Evolutionary conservation across 2,329 filamentous ascomycete species (phyloP), one percentile per base, ranked within the genome.

Genomic region (Lecanicillium sp.): DNA sequence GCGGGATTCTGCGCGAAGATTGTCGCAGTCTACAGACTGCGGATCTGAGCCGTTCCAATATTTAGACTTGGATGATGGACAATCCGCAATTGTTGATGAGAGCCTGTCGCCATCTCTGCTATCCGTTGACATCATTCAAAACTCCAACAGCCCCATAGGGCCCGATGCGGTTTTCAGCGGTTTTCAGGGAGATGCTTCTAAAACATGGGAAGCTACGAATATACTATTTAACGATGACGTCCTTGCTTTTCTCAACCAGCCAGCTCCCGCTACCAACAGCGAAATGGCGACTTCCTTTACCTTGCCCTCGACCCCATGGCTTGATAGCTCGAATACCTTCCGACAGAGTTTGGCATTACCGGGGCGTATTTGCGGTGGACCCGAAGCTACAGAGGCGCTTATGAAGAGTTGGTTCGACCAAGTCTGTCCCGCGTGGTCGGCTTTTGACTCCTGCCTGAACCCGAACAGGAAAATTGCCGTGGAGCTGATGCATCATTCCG

Each of bases 341-440:
- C 43, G 41, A 43, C 47, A 14, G 15, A 18, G 28, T 33, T 9
- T 51, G 46, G 17, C 40, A 39, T 11, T 41, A 45, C 14, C 37
- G 31, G 5, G 46, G 43, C 2, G 46, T 40, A 4, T 45, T 48
- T 32, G 41, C 45, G 37, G 42, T 42, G 39, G 42, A 42, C 28
- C 50, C 5, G 54, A 61, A 27, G 52, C 51, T 3, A 54, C 56
- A 1, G 54, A 56, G 0, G 49, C 59, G 1, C 52, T 65, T 9
- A 59, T 65, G 16, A 53, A 47, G 34, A 52, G 53, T 39, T 65
- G 62, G 62, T 65, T 65, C 37, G 52, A 57, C 1, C 53, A 62
- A 12, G 62, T 65, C 6, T 65, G 62, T 29, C 52, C 62, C 1
- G 50, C 56, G 12, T 65, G 62, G 62, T 64, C 62, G 1, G 60